Evolutionary conservation across 257 asterid species (phyloP), one percentile per base, ranked within the genome.

Genomic region (Fraxinus excelsior): DNA sequence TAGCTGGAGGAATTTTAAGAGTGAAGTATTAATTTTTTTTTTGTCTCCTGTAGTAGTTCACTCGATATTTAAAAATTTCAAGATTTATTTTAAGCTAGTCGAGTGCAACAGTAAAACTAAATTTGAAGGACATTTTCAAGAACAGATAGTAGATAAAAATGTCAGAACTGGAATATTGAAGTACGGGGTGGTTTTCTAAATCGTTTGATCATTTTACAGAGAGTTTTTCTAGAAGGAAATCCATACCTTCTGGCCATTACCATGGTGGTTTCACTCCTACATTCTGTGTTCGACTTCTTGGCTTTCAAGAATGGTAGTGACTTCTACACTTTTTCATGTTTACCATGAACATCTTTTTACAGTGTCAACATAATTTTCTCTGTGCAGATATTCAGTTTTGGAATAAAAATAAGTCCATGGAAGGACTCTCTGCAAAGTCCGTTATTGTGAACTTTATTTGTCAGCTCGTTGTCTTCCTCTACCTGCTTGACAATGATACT

Each of bases 361-460:
- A 38, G 75, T 49, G n/a, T 60, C 79, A 60, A 58, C 65, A 46
- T 60, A 16, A 49, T 78, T 31, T 73, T 83, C 70, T 80, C 53
- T 81, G 65, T 56, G 79, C 94, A 95, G 99, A 95, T 82, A 95
- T 95, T 77, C 99, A 95, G 84, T 95, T 93, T 77, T 95, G 99
- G 99, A 95, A 95, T 86, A 95, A 95, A 86, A 95, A 95, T 91
- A 95, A 95, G 88, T 93, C 99, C 51, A 95, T 95, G 99, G 99
- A 95, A 85, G 99, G 99, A 28, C 80, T 95, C 74, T 95, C 99
- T 66, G 99, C 99, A 5, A 93, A 90, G 83, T 91, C 99, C 37
- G 97, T 95, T 40, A 90, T 95, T 14, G 99, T 95, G 75, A 95
- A 91, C 83, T 95, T 95, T 80, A 62, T 95, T 78, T 88, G 94